Conservation (phyloP, 306 rosid genomes). For the Amphicarpaea edgeworthii region DNA sequence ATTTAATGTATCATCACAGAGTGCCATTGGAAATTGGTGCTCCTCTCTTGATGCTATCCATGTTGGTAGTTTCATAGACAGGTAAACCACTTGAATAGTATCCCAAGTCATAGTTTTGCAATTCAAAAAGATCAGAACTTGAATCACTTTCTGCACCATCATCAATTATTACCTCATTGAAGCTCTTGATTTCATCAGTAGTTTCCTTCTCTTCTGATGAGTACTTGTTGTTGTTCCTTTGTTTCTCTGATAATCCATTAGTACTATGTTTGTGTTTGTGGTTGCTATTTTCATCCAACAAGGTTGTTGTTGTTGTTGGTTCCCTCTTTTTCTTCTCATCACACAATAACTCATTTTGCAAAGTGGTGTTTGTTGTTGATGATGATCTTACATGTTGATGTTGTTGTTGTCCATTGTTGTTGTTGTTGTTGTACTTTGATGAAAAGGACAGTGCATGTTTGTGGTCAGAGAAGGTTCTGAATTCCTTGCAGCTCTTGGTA, state of each 20-base stretch:
- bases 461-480: conserved; percentile 66
- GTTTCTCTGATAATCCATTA: conserved; percentile 58
- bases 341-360: conserved; percentile 52
- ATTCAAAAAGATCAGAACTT: conserved; percentile 93
- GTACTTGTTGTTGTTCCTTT: conserved; percentile 51
- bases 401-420: conserved; percentile 43
- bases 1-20: conserved; percentile 46
- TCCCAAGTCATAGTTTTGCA: conserved; percentile 92
- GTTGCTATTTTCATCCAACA: conserved; percentile 54
- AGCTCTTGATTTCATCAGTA: conserved; percentile 18
- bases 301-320: conserved; percentile 15
- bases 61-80: conserved; percentile 94
- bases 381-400: conserved; percentile 50
- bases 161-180: conserved; percentile 58
- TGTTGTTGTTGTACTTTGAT: conserved; percentile 46
- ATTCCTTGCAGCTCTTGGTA: conserved; percentile 77
- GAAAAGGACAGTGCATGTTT: conserved; percentile 57
- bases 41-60: conserved; percentile 89
- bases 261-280: conserved; percentile 39
- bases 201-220: conserved; percentile 43
- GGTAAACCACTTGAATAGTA: conserved; percentile 80
- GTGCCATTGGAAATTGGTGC: conserved; percentile 77
- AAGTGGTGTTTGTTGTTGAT: conserved; percentile 44
- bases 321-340: conserved; percentile 64
- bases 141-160: conserved; percentile 95